Conservation (phyloP, 106 monocot species). For the Iris macrosiphon region DNA sequence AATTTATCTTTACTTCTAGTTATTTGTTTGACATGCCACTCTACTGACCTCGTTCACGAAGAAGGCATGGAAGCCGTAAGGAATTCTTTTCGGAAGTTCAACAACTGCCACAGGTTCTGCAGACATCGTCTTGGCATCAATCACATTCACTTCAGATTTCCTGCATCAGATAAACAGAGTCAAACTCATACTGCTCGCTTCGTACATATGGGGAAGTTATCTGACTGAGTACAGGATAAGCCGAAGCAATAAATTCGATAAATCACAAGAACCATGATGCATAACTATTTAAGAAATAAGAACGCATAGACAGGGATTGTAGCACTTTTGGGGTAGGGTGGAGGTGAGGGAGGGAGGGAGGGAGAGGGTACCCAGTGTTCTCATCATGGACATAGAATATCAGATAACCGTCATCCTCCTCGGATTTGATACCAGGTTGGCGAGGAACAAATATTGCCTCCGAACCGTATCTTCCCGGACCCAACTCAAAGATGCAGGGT, state of each 20-base stretch:
- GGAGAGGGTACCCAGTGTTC: conserved; percentile 49
- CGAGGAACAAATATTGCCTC: conserved; percentile 94
- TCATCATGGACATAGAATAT: conserved; percentile 95
- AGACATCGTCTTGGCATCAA: conserved; percentile 96
- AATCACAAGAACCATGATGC: no score
- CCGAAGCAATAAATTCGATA: no score
- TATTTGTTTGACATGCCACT: no score
- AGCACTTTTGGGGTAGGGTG: no score
- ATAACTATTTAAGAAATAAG: no score
- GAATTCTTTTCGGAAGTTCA: conserved; percentile 69
- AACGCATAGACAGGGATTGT: no score
- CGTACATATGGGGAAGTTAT: no score
- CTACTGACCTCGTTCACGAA: conserved; percentile 76
- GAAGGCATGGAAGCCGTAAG: conserved; percentile 90
- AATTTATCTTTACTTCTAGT: no score
- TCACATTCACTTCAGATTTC: conserved; percentile 82
- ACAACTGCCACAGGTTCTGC: conserved; percentile 94
- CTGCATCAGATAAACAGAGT: conserved; percentile 27
- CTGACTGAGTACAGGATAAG: no score
- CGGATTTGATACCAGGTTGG: conserved; percentile 50
- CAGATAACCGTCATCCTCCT: conserved; percentile 98
- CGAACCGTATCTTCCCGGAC: conserved; percentile 77
- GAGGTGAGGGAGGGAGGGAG: no score
- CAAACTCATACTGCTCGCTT: no score
- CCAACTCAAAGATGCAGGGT: conserved; percentile 67